phyloP scores from a whole-genome alignment of 768 basidiomycete species.

The Amanita jacksonii region DNA sequence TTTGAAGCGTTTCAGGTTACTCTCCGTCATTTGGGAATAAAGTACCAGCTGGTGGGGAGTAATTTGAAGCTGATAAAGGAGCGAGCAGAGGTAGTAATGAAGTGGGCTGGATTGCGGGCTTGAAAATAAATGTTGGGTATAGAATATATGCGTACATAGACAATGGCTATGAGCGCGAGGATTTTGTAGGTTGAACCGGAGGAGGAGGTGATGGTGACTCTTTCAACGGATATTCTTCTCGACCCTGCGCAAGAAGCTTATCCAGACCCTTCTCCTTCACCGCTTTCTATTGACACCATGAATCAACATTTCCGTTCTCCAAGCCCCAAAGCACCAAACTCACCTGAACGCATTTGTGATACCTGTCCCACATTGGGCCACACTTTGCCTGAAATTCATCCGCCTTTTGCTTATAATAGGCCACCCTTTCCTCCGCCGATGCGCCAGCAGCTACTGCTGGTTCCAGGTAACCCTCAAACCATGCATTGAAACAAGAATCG shows the following conservation, averaged over 20 bases:
- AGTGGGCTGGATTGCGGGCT: too few species aligned
- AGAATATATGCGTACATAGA: too few species aligned
- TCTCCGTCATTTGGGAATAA: too few species aligned
- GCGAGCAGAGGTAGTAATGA: too few species aligned
- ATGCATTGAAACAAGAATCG: constrained; percentile 93
- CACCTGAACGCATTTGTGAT: constrained; percentile 79
- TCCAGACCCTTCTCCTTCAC: constrained; percentile 72
- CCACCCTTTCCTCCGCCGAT: constrained; percentile 36
- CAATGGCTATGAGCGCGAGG: too few species aligned
- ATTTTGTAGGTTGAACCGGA: too few species aligned
- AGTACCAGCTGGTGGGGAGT: too few species aligned
- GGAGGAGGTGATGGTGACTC: constrained; percentile 35
- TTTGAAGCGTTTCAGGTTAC: too few species aligned
- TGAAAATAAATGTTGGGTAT: too few species aligned
- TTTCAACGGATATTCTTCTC: constrained; percentile 67
- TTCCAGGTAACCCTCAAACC: constrained; percentile 96
- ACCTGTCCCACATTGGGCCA: constrained; percentile 73
- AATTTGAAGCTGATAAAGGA: too few species aligned
- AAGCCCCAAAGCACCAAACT: constrained; percentile 16
- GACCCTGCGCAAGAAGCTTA: constrained; percentile 67
- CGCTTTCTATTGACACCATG: constrained; percentile 53
- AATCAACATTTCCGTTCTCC: neutral
- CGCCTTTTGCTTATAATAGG: constrained; percentile 68
- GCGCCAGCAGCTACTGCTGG: constrained; percentile 47
- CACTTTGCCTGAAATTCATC: constrained; percentile 84